These are phyloP conservation scores for Vigna nakashimae DNA, from an alignment of 306 rosid genomes.

Conservation along the genomic window DNA sequence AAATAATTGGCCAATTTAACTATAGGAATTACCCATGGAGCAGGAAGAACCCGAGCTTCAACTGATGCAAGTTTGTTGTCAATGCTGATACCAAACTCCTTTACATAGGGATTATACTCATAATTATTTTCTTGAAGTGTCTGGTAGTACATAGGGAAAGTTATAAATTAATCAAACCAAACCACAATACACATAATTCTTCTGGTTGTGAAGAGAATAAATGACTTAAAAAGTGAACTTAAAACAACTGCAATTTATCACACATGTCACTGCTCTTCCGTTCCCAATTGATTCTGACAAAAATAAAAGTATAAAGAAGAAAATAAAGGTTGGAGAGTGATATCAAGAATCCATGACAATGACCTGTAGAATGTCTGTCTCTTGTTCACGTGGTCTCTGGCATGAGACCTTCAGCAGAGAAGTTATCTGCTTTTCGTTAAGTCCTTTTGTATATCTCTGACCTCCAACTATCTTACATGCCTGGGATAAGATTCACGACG, in stretches of 20 bases:
- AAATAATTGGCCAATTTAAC: conserved; percentile 7
- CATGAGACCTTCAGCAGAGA: conserved; percentile 59
- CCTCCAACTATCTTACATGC: conserved; percentile 61
- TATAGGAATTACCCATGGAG: conserved; percentile 56
- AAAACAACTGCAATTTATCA: conserved; percentile 16
- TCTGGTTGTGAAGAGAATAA: not conserved
- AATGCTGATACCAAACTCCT: conserved; percentile 54
- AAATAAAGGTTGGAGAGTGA: conserved; percentile 2
- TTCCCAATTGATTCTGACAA: conserved; percentile 20
- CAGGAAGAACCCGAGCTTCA: conserved; percentile 62
- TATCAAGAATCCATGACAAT: conserved; percentile 28
- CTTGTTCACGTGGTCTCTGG: conserved; percentile 61
- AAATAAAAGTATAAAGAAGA: not conserved
- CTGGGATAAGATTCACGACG: conserved; percentile 39
- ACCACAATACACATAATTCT: not conserved
- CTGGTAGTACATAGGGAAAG: conserved; percentile 37
- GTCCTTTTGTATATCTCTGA: conserved; percentile 60
- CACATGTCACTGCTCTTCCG: conserved; percentile 11
- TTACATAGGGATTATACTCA: conserved; percentile 52
- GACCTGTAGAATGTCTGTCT: conserved; percentile 56
- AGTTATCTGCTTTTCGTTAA: conserved; percentile 59
- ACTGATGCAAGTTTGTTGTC: conserved; percentile 53
- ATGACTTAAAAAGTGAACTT: not conserved
- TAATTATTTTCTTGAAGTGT: conserved; percentile 52
- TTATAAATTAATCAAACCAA: conserved; percentile 7